phyloP scores from a whole-genome alignment of 2,329 filamentous ascomycete genomes.

The Verticillium alfalfae region DNA sequence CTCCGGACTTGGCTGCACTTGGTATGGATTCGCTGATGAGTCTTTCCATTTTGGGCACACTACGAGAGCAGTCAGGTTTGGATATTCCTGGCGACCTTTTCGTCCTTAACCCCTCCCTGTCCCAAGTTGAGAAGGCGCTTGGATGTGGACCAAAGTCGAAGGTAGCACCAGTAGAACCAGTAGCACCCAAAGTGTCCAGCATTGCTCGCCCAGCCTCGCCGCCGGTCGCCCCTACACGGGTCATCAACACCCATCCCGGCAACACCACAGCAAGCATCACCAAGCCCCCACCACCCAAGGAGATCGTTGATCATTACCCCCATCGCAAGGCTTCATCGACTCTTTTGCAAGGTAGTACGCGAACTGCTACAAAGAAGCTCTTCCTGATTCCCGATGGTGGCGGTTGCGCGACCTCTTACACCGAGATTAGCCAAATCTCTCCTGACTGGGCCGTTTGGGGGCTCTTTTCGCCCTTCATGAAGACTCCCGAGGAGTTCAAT shows the following conservation, averaged over 20 bases:
- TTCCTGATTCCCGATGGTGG: constrained; percentile 52
- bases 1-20: constrained; percentile 47
- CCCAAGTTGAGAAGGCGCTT: constrained; percentile 60
- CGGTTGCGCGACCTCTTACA: constrained; percentile 63
- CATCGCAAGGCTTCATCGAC: constrained; percentile 43
- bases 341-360: constrained; percentile 43
- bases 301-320: constrained; percentile 35
- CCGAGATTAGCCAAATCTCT: constrained; percentile 49
- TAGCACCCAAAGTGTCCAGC: background rate
- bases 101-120: constrained; percentile 54
- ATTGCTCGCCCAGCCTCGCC: constrained; percentile 2
- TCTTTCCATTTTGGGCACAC: constrained; percentile 46
- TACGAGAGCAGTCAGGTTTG: constrained; percentile 48
- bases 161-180: constrained; percentile 16
- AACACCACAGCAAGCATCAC: constrained; percentile 42
- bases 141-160: constrained; percentile 41
- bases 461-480: constrained; percentile 58
- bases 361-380: constrained; percentile 35
- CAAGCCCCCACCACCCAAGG: constrained; percentile 31
- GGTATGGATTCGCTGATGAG: constrained; percentile 57
- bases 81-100: constrained; percentile 56
- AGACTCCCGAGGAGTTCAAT: constrained; percentile 49
- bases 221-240: constrained; percentile 14
- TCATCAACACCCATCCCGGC: constrained; percentile 19
- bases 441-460: constrained; percentile 46